Base-by-base conservation (phyloP, 441 rosid genomes). In the Gossypium lobatum region DNA sequence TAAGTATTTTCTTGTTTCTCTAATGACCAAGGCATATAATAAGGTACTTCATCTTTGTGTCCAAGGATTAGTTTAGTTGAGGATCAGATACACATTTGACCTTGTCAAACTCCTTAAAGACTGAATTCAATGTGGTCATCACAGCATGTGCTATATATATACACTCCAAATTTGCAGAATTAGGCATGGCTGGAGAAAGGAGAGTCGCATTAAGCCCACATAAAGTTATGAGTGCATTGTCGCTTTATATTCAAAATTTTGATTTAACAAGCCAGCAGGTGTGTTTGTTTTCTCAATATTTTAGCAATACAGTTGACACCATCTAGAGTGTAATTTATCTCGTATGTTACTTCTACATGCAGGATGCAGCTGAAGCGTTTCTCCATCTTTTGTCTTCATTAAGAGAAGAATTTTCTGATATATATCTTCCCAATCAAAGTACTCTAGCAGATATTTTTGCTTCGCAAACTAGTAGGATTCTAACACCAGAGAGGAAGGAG, bases 281-380 rank as follows among this genome's bases (percentile, higher is more conserved):
- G 69, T 67, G 9, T 3, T 55, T 61, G 26, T 67, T 16, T 63
- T 25, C n/a, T 76, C 28, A 13, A 10, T 54, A 54, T 75, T 61
- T 76, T 60, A 26, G 37, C 59, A 16, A 37, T 57, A 52, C 26
- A 73, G 25, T 8, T 34, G 46, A 65, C 50, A 5, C 55, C 23
- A 64, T 63, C 42, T 23, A 13, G 23, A 71, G 64, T 65, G 73
- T 72, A 73, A 69, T 69, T 79, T 68, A 69, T 72, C 37, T 69
- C 61, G 11, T 84, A 64, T 73, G 64, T 83, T 57, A 21, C 62
- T 57, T 52, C 23, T 18, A 57, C 71, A 65, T 64, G 54, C 80
- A 94, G 98, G 97, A 94, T 83, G 97, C 98, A 54, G 91, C 86
- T 34, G 98, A 94, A 88, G 98, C 98, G 18, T 84, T 92, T 77